Percentiles rank a stretch among this genome's conserved stretches.
Evolutionary conservation across 345 rosid genomes (phyloP).

Genomic region (Eucalyptus regnans): DNA sequence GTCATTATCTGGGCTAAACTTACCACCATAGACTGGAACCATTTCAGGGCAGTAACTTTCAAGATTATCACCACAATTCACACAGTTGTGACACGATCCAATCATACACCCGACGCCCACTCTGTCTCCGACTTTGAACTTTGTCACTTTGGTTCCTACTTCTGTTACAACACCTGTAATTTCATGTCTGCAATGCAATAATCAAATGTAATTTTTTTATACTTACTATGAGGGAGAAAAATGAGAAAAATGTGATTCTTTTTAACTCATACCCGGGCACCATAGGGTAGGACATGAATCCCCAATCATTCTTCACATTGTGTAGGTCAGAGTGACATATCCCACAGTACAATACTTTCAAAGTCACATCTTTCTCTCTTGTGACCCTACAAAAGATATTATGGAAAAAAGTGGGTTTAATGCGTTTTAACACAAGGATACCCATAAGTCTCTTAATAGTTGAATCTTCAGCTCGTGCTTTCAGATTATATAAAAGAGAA

Average conservation of each 20-base stretch:
- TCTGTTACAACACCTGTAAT: constrained; percentile 19
- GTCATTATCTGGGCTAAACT: not conserved
- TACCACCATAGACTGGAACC: not conserved
- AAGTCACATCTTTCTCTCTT: constrained; percentile 25
- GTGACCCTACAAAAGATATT: constrained; percentile 5
- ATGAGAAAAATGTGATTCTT: not conserved
- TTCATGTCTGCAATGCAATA: constrained; percentile 18
- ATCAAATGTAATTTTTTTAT: not conserved
- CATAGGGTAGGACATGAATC: constrained; percentile 21
- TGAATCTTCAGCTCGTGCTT: not conserved
- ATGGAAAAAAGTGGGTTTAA: not conserved
- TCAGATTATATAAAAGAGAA: not conserved
- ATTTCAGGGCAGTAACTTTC: constrained; percentile 42
- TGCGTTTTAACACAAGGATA: not conserved
- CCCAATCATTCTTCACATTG: constrained; percentile 37
- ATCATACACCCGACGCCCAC: constrained; percentile 35
- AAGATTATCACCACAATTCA: constrained; percentile 24
- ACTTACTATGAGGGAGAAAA: not conserved
- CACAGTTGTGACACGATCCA: constrained; percentile 38
- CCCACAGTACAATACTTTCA: constrained; percentile 37
- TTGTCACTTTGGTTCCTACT: constrained; percentile 22
- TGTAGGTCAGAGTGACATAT: constrained; percentile 42
- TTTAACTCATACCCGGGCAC: constrained; percentile 34
- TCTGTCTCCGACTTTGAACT: constrained; percentile 24
- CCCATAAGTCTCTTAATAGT: not conserved